Evolutionary conservation across 768 basidiomycete genomes (phyloP).

Genomic region (Coprinopsis cinerea): DNA sequence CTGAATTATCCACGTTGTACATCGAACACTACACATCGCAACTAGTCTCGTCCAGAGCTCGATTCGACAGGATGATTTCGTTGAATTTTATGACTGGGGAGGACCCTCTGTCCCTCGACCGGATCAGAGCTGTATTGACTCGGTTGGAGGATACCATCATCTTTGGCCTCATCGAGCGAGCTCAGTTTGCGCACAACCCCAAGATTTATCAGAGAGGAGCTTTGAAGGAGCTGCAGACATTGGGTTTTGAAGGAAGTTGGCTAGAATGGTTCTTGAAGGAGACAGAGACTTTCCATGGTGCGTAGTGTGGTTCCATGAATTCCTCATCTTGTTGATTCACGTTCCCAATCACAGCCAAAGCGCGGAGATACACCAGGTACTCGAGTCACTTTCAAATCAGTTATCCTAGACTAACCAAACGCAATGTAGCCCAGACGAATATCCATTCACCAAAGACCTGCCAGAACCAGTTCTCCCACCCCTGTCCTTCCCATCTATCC

Average conservation of each 20-base stretch:
- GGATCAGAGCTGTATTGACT: slow-evolving; percentile 80
- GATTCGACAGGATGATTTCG: slow-evolving; percentile 41
- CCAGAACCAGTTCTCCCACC: slow-evolving; percentile 78
- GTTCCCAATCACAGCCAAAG: slow-evolving; percentile 60
- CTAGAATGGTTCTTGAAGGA: slow-evolving; percentile 97
- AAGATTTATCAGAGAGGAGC: slow-evolving; percentile 78
- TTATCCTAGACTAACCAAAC: too few relatives aligned
- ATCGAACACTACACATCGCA: too few relatives aligned
- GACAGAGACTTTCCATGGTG: slow-evolving; percentile 92
- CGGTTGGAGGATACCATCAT: slow-evolving; percentile 99
- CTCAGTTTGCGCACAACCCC: slow-evolving; percentile 93
- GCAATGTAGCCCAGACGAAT: slow-evolving; percentile 99
- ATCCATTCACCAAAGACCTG: slow-evolving; percentile 83
- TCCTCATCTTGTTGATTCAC: slow-evolving; percentile 9
- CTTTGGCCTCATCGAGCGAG: slow-evolving; percentile 93
- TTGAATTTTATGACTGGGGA: slow-evolving; percentile 70
- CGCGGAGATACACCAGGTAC: slow-evolving; percentile 92
- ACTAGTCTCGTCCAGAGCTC: not conserved
- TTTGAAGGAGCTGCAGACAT: slow-evolving; percentile 72
- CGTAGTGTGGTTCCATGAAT: slow-evolving; percentile 20
- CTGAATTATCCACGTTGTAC: too few relatives aligned
- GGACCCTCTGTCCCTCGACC: slow-evolving; percentile 82
- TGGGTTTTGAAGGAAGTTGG: slow-evolving; percentile 84
- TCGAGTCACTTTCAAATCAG: slow-evolving; percentile 14
- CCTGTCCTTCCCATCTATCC: slow-evolving; percentile 66